A percentile compares a stretch with the other conserved stretches of the same genome.
Evolutionary conservation across 2,329 filamentous ascomycete genomes (phyloP).

Genomic region (Shiraia bambusicola): DNA sequence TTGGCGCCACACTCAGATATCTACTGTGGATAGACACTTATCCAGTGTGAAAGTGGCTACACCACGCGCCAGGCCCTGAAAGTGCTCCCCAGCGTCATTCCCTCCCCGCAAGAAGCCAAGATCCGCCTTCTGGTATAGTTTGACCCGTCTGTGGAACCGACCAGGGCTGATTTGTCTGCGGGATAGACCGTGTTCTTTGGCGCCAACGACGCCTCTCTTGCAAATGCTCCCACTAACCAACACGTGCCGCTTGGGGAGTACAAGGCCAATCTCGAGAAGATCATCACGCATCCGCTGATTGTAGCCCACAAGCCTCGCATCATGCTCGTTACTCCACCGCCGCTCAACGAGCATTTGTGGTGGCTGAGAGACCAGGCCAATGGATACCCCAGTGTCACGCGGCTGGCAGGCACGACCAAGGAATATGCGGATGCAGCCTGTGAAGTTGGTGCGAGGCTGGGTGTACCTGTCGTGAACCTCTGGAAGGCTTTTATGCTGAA

Average conservation of each 20-base stretch:
- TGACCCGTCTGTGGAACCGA: neutral
- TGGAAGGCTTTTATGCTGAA: slow-evolving; percentile 75
- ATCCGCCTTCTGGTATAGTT: slow-evolving; percentile 65
- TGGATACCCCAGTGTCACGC: slow-evolving; percentile 42
- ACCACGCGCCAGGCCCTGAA: slow-evolving; percentile 74
- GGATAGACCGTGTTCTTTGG: slow-evolving; percentile 77
- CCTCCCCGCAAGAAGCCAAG: slow-evolving; percentile 60
- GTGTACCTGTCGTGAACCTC: slow-evolving; percentile 71
- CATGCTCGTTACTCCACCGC: slow-evolving; percentile 79
- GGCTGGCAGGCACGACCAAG: slow-evolving; percentile 63
- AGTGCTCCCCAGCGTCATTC: slow-evolving; percentile 70
- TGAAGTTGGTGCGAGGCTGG: slow-evolving; percentile 58
- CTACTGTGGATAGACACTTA: slow-evolving; percentile 8
- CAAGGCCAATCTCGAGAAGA: slow-evolving; percentile 68
- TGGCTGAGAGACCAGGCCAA: slow-evolving; percentile 49
- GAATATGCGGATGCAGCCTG: slow-evolving; percentile 67
- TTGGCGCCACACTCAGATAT: neutral
- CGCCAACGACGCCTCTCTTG: slow-evolving; percentile 82
- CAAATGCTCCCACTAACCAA: slow-evolving; percentile 64
- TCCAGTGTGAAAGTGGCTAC: slow-evolving; percentile 64
- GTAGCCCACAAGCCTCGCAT: slow-evolving; percentile 70
- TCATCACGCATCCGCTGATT: slow-evolving; percentile 72
- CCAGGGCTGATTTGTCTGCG: slow-evolving; percentile 7
- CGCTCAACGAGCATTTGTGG: slow-evolving; percentile 74
- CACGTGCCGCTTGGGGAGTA: slow-evolving; percentile 77